These are phyloP conservation scores for Aspergillus conjunctus DNA, from an alignment of 495 filamentous ascomycete species.

Conservation along the genomic window DNA sequence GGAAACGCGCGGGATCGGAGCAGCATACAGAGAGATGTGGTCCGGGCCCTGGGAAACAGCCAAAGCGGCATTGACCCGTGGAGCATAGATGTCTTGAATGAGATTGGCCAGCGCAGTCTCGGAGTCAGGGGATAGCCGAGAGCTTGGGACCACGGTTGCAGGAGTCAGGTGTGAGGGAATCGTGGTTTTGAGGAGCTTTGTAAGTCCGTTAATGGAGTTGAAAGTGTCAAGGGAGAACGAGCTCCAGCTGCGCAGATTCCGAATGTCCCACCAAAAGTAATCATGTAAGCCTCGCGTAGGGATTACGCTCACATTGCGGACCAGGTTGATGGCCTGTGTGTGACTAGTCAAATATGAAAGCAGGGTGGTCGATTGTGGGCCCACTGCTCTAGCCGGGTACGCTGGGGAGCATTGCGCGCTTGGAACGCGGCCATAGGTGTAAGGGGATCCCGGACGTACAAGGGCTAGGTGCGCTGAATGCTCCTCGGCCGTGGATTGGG, in stretches of 20 bases:
- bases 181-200: conserved; percentile 70
- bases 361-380: conserved; percentile 64
- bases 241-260: conserved; percentile 80
- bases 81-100: conserved; percentile 69
- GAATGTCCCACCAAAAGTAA: conserved; percentile 94
- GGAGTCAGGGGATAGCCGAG: conserved; percentile 68
- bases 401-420: conserved; percentile 54
- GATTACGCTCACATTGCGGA: conserved; percentile 74
- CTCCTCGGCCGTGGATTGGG: conserved; percentile 27
- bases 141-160: conserved; percentile 49
- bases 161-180: conserved; percentile 67
- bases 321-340: conserved; percentile 80
- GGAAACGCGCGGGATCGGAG: conserved; percentile 56
- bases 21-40: conserved; percentile 58
- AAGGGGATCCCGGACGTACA: conserved; percentile 43
- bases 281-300: conserved; percentile 68
- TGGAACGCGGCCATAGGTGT: conserved; percentile 41
- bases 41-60: conserved; percentile 65
- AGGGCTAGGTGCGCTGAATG: conserved; percentile 41
- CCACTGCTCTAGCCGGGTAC: conserved; percentile 35
- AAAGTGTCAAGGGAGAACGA: conserved; percentile 75
- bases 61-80: conserved; percentile 77
- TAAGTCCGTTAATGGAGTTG: conserved; percentile 67
- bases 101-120: conserved; percentile 70
- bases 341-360: conserved; percentile 75